Percentiles rank a stretch among this genome's conserved stretches.
Conservation (phyloP, 176 grass and related monocot genomes). For the Sorghum bicolor region Sorghum_bicolor_NCBIv3 NC_012872.2:68771501-68772000, state of each 20-base stretch:
- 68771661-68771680: conserved; percentile 90
- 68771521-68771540: conserved; percentile 51
- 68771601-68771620: conserved; percentile 82
- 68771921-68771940: conserved; percentile 66
- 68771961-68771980: conserved; percentile 74
- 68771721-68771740: conserved; percentile 80
- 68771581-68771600: conserved; percentile 86
- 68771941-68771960: conserved; percentile 77
- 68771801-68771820: conserved; percentile 91
- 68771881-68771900: conserved; percentile 91
- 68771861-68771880: conserved; percentile 73
- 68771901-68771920: conserved; percentile 96
- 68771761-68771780: conserved; percentile 87
- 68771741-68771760: conserved; percentile 77
- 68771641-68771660: conserved; percentile 73
- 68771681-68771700: conserved; percentile 90
- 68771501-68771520: conserved; percentile 80
- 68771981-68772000: conserved; percentile 63
- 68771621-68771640: conserved; percentile 96
- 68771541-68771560: conserved; percentile 83
- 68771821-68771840: conserved; percentile 89
- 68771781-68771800: conserved; percentile 81
- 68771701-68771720: conserved; percentile 93
- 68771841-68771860: conserved; percentile 73
- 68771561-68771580: conserved; percentile 76